A percentile compares a stretch with the other conserved stretches of the same genome.
Conservation (phyloP, 2,329 filamentous ascomycete species). For the Xylaria sp. region DNA sequence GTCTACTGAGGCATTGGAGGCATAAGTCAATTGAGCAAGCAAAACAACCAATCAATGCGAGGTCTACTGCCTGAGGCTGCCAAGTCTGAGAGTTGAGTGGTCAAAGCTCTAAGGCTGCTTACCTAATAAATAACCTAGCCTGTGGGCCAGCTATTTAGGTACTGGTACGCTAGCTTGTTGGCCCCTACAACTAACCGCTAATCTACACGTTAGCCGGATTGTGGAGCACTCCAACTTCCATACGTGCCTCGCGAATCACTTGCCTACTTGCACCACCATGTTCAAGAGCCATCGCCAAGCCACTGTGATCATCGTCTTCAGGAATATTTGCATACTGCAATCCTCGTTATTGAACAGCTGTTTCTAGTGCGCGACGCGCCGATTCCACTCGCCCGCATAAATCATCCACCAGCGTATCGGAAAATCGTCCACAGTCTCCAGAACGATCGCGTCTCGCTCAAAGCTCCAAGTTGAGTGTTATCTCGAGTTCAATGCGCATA, state of each 20-base stretch:
- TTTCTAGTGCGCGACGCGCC: conserved; percentile 38
- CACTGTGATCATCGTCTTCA: conserved; percentile 22
- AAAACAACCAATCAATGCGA: conserved; percentile 7
- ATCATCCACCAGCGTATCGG: not conserved
- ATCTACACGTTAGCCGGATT: conserved; percentile 1
- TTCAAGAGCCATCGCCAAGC: conserved; percentile 30
- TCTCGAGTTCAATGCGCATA: conserved; percentile 26
- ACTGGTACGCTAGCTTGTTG: not conserved
- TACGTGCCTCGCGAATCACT: conserved; percentile 34
- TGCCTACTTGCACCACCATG: conserved; percentile 1
- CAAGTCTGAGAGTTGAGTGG: conserved; percentile 5
- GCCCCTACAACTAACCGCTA: not conserved
- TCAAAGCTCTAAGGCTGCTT: conserved; percentile 20
- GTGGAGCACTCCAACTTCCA: conserved; percentile 29
- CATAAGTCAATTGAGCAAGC: conserved; percentile 26
- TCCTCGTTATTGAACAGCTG: conserved; percentile 16
- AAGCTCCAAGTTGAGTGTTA: conserved; percentile 2
- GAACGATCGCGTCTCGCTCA: conserved; percentile 32
- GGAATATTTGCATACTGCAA: conserved; percentile 3
- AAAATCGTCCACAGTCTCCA: not conserved
- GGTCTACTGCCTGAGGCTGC: conserved; percentile 10
- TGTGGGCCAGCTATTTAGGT: not conserved
- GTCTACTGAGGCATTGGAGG: not conserved
- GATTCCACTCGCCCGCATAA: conserved; percentile 15
- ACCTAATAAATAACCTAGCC: not conserved